Percentiles rank a stretch among this genome's conserved stretches.
Evolutionary conservation across 2,329 filamentous ascomycete genomes (phyloP).

Genomic region (Sphaerostilbella broomeana): DNA sequence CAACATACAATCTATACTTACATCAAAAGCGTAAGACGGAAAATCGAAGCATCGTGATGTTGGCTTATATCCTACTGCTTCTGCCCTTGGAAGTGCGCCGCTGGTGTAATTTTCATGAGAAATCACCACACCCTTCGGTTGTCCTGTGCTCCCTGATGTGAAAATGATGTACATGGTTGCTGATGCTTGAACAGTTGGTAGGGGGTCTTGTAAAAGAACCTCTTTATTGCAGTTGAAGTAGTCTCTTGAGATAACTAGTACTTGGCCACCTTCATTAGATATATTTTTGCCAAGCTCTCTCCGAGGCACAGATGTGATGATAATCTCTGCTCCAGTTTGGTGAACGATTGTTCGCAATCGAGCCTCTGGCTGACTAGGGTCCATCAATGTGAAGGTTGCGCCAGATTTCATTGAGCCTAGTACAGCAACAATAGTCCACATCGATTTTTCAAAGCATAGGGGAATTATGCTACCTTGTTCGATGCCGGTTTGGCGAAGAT

Average conservation of each 20-base stretch:
- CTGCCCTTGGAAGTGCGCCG: constrained; percentile 36
- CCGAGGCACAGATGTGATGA: constrained; percentile 36
- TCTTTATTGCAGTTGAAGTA: constrained; percentile 19
- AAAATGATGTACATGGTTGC: constrained; percentile 52
- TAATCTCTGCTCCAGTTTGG: constrained; percentile 33
- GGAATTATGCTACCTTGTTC: constrained; percentile 37
- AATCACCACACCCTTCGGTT: constrained; percentile 55
- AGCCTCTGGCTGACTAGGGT: constrained; percentile 40
- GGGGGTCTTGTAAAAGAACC: constrained; percentile 11
- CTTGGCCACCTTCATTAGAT: constrained; percentile 24
- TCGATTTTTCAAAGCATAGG: constrained; percentile 45
- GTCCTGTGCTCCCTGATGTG: constrained; percentile 58
- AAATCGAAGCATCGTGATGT: constrained; percentile 42
- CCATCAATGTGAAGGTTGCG: constrained; percentile 40
- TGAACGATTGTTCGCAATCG: constrained; percentile 39
- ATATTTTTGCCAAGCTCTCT: constrained; percentile 32
- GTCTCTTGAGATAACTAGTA: constrained; percentile 28
- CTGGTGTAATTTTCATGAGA: constrained; percentile 42
- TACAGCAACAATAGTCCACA: constrained; percentile 39
- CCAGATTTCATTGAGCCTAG: constrained; percentile 44
- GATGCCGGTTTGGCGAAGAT: constrained; percentile 33
- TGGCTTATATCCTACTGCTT: constrained; percentile 35
- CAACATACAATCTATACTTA: constrained; percentile 48
- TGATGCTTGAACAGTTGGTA: constrained; percentile 35
- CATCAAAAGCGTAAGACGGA: constrained; percentile 49